These are phyloP conservation scores for Fusarium fracticaudum DNA, from an alignment of 2,329 filamentous ascomycete genomes.

Conservation along the genomic window DNA sequence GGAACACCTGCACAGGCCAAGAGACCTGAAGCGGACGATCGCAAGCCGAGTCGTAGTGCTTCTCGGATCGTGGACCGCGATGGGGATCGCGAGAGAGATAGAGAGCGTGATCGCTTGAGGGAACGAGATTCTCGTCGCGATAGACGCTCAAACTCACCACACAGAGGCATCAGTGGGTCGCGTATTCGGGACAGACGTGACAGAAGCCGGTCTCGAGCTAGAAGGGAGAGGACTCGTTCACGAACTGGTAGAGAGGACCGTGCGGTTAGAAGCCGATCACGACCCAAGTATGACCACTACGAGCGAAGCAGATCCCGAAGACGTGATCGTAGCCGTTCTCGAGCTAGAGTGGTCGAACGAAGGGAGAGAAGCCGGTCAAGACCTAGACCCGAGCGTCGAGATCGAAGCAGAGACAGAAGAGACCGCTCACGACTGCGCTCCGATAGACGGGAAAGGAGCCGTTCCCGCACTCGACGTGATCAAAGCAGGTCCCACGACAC, in stretches of 20 bases:
- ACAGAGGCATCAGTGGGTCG: constrained; percentile 48
- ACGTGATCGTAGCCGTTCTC: constrained; percentile 52
- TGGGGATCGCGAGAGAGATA: constrained; percentile 40
- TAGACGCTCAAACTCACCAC: constrained; percentile 52
- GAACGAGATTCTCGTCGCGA: constrained; percentile 46
- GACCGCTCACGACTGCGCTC: constrained; percentile 43
- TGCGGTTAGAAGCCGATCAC: constrained; percentile 48
- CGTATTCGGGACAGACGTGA: constrained; percentile 49
- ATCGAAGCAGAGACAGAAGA: constrained; percentile 45
- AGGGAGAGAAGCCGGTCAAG: constrained; percentile 49
- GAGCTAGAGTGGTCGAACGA: constrained; percentile 41
- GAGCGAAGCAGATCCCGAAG: constrained; percentile 50
- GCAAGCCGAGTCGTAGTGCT: constrained; percentile 46
- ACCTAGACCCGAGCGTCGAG: constrained; percentile 36
- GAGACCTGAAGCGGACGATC: constrained; percentile 42
- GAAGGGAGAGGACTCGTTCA: constrained; percentile 55
- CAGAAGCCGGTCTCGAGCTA: constrained; percentile 48
- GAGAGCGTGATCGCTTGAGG: constrained; percentile 42
- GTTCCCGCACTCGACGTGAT: constrained; percentile 45
- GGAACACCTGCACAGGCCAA: constrained; percentile 45
- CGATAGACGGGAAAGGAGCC: constrained; percentile 47
- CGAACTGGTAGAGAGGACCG: constrained; percentile 47
- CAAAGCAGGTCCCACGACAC: constrained; percentile 44
- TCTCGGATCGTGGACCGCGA: constrained; percentile 44
- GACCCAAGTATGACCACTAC: constrained; percentile 46